These are phyloP conservation scores for Pichia insulana DNA, from an alignment of 805 yeast genomes.

Conservation along the genomic window DNA sequence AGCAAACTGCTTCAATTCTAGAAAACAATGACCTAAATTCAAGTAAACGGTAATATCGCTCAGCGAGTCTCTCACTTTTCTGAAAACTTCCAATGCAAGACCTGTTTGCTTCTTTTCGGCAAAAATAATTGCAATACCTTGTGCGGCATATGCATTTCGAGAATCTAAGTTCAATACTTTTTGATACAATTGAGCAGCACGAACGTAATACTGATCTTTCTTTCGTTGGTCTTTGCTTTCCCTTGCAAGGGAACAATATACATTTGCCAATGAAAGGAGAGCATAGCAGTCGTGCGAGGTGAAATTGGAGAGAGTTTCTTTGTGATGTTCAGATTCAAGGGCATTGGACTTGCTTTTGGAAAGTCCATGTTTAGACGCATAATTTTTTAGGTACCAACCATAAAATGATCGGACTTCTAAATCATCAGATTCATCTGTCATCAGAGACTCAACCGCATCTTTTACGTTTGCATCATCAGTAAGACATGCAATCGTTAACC, in stretches of 20 bases:
- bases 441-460: conserved; percentile 44
- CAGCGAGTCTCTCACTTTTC: conserved; percentile 83
- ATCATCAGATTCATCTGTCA: conserved; percentile 48
- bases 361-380: conserved; percentile 43
- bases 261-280: conserved; percentile 79
- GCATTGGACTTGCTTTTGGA: conserved; percentile 39
- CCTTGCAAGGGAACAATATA: conserved; percentile 75
- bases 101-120: conserved; percentile 74
- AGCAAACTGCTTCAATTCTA: conserved; percentile 72
- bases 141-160: conserved; percentile 89
- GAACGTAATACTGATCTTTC: conserved; percentile 63
- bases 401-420: conserved; percentile 83
- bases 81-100: conserved; percentile 75
- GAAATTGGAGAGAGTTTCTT: conserved; percentile 70
- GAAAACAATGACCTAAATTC: conserved; percentile 79
- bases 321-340: conserved; percentile 70
- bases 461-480: conserved; percentile 42
- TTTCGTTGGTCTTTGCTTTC: conserved; percentile 56
- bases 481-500: conserved; percentile 51
- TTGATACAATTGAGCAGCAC: conserved; percentile 88
- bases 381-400: conserved; percentile 75
- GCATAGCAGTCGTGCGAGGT: conserved; percentile 90
- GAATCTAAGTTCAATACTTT: conserved; percentile 83
- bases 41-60: conserved; percentile 76
- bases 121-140: conserved; percentile 88